Percentiles rank a stretch among this genome's conserved stretches.
Conservation (phyloP, 2,329 filamentous ascomycete genomes). For the Cryphonectria parasitica region DNA sequence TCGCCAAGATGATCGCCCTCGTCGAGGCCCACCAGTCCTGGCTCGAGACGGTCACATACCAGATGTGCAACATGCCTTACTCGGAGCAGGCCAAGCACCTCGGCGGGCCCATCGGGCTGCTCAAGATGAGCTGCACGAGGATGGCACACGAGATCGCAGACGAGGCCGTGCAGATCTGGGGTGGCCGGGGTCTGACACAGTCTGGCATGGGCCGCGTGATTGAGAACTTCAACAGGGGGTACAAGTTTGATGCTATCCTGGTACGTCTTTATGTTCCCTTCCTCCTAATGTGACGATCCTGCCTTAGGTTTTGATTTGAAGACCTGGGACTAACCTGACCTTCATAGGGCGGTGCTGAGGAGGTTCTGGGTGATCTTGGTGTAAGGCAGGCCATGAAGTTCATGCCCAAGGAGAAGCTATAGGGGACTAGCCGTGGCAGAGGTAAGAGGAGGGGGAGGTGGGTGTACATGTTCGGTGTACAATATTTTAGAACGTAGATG, state of each 20-base stretch:
- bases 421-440: constrained; percentile 33
- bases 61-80: constrained; percentile 87
- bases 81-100: constrained; percentile 74
- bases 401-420: constrained; percentile 85
- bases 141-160: constrained; percentile 83
- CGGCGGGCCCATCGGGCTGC: constrained; percentile 78
- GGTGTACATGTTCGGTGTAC: background rate
- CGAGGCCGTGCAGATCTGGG: constrained; percentile 84
- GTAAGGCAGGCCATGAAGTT: constrained; percentile 82
- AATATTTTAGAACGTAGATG: background rate
- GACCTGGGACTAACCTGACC: background rate
- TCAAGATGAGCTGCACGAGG: constrained; percentile 79
- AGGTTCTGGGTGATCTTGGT: constrained; percentile 79
- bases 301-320: background rate
- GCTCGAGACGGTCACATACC: constrained; percentile 83
- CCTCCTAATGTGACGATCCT: background rate
- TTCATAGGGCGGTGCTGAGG: constrained; percentile 73
- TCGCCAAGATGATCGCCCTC: constrained; percentile 85
- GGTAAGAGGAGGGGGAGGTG: no score
- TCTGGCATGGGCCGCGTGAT: constrained; percentile 81
- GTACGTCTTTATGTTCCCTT: constrained; percentile 20
- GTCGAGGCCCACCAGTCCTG: constrained; percentile 83
- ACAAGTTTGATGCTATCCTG: constrained; percentile 80
- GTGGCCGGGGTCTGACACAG: constrained; percentile 79
- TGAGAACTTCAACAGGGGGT: constrained; percentile 82